A percentile compares a stretch with the other conserved stretches of the same genome.
Evolutionary conservation across 495 filamentous ascomycete species (phyloP).

Genomic region (Hypoxylon lenormandii): DNA sequence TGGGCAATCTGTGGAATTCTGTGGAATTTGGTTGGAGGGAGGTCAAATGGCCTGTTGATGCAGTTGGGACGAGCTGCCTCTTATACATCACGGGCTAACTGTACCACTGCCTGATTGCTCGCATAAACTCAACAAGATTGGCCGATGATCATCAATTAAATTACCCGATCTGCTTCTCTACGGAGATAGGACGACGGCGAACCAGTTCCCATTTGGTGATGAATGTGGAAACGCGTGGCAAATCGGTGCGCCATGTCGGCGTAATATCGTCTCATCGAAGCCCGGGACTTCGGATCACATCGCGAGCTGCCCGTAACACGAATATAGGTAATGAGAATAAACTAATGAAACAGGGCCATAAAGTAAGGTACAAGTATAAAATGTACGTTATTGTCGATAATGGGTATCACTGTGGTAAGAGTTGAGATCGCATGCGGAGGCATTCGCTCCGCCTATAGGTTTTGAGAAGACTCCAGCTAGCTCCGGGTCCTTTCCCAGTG

Average conservation of each 20-base stretch:
- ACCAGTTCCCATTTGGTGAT: not conserved
- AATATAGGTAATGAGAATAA: constrained; percentile 7
- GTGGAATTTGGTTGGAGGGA: not conserved
- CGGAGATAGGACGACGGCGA: not conserved
- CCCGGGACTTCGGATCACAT: constrained; percentile 11
- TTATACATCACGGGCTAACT: constrained; percentile 16
- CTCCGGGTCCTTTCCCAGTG: constrained; percentile 12
- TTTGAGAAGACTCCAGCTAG: constrained; percentile 13
- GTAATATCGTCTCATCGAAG: constrained; percentile 6
- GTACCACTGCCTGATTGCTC: not conserved
- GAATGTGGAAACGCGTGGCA: not conserved
- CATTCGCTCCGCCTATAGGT: constrained; percentile 25
- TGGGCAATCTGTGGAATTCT: constrained; percentile 9
- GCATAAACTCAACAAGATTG: not conserved
- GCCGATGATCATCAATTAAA: not conserved
- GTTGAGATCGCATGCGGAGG: constrained; percentile 36
- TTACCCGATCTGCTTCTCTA: constrained; percentile 10
- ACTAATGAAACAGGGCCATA: not conserved
- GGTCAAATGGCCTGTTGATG: not conserved
- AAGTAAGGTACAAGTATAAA: not conserved
- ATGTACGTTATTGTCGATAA: constrained; percentile 17
- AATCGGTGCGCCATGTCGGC: constrained; percentile 1
- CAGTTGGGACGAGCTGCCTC: not conserved
- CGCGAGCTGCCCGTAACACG: not conserved
- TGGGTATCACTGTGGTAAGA: constrained; percentile 43